Percentiles rank a stretch among this genome's conserved stretches.
phyloP scores from a whole-genome alignment of 176 grass and related monocot genomes.

The Urochloa ruziziensis region DNA sequence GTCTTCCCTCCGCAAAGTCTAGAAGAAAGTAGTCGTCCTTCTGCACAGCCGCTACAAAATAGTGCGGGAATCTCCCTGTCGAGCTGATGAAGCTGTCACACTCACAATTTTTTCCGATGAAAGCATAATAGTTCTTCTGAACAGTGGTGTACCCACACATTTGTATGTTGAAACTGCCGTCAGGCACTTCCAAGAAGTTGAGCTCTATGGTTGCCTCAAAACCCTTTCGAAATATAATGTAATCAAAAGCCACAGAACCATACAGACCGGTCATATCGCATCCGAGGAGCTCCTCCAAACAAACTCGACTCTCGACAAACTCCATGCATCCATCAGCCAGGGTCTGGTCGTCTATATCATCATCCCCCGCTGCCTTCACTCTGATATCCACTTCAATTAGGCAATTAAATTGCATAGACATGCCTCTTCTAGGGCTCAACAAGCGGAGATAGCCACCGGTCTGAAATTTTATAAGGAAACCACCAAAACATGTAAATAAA shows the following conservation, averaged over 20 bases:
- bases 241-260: neutral
- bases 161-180: neutral
- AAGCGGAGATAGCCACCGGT: neutral
- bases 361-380: neutral
- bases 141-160: neutral
- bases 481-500: neutral
- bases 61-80: neutral
- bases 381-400: conserved; percentile 25
- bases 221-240: neutral
- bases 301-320: neutral
- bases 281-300: neutral
- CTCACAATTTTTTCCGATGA: neutral
- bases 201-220: conserved; percentile 14
- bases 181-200: neutral
- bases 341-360: neutral
- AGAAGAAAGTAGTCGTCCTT: neutral
- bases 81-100: neutral
- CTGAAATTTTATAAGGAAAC: neutral
- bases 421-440: conserved; percentile 21
- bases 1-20: neutral
- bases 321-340: conserved; percentile 19
- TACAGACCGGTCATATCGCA: neutral
- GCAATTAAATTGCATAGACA: conserved; percentile 16
- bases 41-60: conserved; percentile 8
- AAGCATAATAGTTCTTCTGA: neutral